Evolutionary conservation across 2,329 filamentous ascomycete species (phyloP), one percentile per base, ranked within the genome.

Genomic region (Colletotrichum liriopes): DNA sequence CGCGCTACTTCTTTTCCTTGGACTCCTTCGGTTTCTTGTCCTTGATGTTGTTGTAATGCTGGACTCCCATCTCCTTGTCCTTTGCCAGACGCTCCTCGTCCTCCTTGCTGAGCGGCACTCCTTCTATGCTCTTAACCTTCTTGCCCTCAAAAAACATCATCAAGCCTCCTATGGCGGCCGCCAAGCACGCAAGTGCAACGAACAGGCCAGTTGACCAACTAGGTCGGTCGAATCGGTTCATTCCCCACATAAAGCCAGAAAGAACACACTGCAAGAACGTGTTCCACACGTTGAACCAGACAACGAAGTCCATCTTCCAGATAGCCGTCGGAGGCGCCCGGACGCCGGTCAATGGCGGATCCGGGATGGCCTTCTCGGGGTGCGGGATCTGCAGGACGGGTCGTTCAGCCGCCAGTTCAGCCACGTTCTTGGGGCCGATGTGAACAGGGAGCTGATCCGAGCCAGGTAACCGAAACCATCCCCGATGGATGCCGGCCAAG

Each of bases 241-340:
- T 85, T 2, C 89, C 91, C 93, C 93, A 97, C 94, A 97, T 97
- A 82, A 94, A 93, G 3, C 89, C 92, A 11, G 91, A 93, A 2
- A 97, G 86, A 23, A 90, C 87, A 49, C 87, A 87, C 80, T 97
- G 95, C 55, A 96, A 87, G 66, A 95, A 87, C 0, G 94, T 96
- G 78, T 97, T 97, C 84, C 86, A 87, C 3, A 94, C 87, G 82
- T 94, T 95, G 76, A 92, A 87, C 92, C 92, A 95, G 45, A 97
- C 86, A 43, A 96, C 90, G 68, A 93, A 90, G 75, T 96, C 93
- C 78, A 97, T 84, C 81, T 93, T 95, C 93, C 93, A 96, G 14
- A 88, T 75, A 29, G 82, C 82, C 0, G 93, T 94, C 2, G 92
- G 87, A 3, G 89, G 88, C 0, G 93, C 93, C 5, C 93, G 90